Conservation (phyloP, 768 basidiomycete species). For the Lactifluus pinguis region DNA sequence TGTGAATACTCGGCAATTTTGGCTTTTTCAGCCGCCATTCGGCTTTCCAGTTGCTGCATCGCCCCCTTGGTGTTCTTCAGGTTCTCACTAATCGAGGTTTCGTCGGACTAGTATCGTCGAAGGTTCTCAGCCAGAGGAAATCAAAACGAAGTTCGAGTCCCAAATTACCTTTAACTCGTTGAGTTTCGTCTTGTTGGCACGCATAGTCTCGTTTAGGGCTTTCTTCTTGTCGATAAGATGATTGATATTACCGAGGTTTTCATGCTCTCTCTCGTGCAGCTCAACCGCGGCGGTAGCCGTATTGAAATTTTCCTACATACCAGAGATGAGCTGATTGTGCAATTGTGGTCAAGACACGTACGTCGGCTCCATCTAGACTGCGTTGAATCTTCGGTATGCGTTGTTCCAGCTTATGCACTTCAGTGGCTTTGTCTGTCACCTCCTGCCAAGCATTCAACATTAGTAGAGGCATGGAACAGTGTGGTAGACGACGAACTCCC, state of each 20-base stretch:
- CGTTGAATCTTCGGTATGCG: conserved; percentile 34
- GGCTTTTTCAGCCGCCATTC: conserved; percentile 11
- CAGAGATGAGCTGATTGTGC: neutral
- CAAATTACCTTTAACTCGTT: conserved; percentile 26
- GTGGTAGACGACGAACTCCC: conserved; percentile 33
- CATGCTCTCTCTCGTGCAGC: conserved; percentile 31
- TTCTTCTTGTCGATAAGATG: conserved; percentile 34
- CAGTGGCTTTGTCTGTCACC: conserved; percentile 34
- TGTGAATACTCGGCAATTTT: conserved; percentile 38
- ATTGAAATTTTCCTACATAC: conserved; percentile 27
- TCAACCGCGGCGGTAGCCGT: conserved; percentile 31
- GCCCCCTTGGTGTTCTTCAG: conserved; percentile 4
- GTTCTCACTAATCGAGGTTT: conserved; percentile 8
- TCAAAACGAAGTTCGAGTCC: neutral
- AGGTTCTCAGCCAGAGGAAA: neutral
- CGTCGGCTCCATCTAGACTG: conserved; percentile 33
- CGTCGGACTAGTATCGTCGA: conserved; percentile 8
- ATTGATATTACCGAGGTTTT: conserved; percentile 38
- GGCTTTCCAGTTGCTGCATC: conserved; percentile 10
- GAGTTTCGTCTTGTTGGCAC: conserved; percentile 43
- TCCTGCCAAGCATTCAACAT: conserved; percentile 29
- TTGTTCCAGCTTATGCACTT: conserved; percentile 31
- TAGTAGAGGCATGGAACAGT: neutral
- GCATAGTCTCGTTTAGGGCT: conserved; percentile 38
- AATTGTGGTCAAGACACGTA: conserved; percentile 17